Conservation (phyloP, 768 basidiomycete species). For the Chalciporus chontae region DNA sequence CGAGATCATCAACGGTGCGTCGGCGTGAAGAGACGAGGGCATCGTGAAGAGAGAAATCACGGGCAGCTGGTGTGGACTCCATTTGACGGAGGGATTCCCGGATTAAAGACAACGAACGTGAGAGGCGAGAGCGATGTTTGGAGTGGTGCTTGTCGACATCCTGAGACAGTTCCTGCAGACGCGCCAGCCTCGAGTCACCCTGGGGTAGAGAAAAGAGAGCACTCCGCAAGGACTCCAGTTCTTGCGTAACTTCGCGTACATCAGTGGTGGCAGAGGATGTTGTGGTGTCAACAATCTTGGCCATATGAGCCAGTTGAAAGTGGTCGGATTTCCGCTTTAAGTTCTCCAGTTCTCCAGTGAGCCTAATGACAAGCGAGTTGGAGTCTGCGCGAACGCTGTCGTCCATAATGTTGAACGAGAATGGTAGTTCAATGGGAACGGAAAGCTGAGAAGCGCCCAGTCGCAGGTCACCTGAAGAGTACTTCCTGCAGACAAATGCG, state of each 20-base stretch:
- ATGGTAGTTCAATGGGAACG: slow-evolving; percentile 40
- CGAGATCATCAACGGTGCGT: slow-evolving; percentile 49
- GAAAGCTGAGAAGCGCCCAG: slow-evolving; percentile 33
- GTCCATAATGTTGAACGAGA: slow-evolving; percentile 60
- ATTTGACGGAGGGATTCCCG: slow-evolving; percentile 55
- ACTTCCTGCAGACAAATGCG: slow-evolving; percentile 31
- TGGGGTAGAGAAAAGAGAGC: slow-evolving; percentile 31
- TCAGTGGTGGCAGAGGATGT: slow-evolving; percentile 36
- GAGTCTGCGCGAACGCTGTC: slow-evolving; percentile 63
- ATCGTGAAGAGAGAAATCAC: slow-evolving; percentile 46
- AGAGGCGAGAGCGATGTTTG: slow-evolving; percentile 35
- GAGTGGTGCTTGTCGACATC: slow-evolving; percentile 35
- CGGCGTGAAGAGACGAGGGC: slow-evolving; percentile 46
- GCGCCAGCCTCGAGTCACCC: slow-evolving; percentile 28
- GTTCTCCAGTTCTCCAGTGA: slow-evolving; percentile 51
- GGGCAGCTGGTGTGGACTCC: slow-evolving; percentile 42
- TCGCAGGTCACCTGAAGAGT: slow-evolving; percentile 34
- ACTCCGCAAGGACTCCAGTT: slow-evolving; percentile 38
- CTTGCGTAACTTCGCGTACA: slow-evolving; percentile 38
- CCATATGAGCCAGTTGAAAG: slow-evolving; percentile 50
- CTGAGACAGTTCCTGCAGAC: slow-evolving; percentile 36
- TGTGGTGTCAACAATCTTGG: slow-evolving; percentile 48
- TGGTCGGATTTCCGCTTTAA: slow-evolving; percentile 47
- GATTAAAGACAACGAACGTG: slow-evolving; percentile 49
- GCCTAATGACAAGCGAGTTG: slow-evolving; percentile 63